A percentile compares a stretch with the other conserved stretches of the same genome.
Conservation (phyloP, 2,329 filamentous ascomycete species). For the Fusarium decemcellulare region DNA sequence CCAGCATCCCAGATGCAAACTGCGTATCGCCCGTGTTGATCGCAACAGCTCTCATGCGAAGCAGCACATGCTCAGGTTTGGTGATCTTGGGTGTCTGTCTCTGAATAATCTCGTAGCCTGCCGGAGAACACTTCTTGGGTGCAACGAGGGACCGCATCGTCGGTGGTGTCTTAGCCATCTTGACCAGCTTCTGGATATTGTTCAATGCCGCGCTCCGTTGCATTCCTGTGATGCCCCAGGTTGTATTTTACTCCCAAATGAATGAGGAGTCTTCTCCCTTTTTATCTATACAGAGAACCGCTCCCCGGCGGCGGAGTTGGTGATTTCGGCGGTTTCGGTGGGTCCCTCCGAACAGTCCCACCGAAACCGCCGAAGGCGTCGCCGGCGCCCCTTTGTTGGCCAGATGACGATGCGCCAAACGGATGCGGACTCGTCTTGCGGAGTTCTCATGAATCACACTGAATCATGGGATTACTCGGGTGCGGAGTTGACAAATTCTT, state of each 20-base stretch:
- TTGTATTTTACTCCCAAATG: not conserved
- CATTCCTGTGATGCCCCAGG: not conserved
- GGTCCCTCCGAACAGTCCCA: constrained; percentile 27
- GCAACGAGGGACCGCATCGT: constrained; percentile 62
- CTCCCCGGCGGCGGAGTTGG: constrained; percentile 29
- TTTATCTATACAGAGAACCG: constrained; percentile 28
- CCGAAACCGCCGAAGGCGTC: constrained; percentile 47
- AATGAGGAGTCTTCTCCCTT: not conserved
- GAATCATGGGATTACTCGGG: not conserved
- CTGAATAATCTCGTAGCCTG: constrained; percentile 56
- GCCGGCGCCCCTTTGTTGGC: constrained; percentile 17
- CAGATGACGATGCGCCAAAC: not conserved
- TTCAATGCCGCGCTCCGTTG: not conserved
- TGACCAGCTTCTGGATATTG: not conserved
- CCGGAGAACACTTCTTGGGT: constrained; percentile 55
- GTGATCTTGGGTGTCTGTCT: constrained; percentile 61
- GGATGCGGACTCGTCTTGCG: constrained; percentile 8
- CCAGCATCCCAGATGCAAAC: constrained; percentile 44
- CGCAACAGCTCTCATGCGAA: constrained; percentile 55
- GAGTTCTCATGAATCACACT: not conserved
- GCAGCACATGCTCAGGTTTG: constrained; percentile 59
- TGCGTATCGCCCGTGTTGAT: constrained; percentile 55
- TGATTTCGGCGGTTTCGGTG: constrained; percentile 38
- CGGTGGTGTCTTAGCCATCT: constrained; percentile 50
- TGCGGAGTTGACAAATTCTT: not conserved